Base-by-base conservation (phyloP, 2,329 filamentous ascomycete genomes). In the Fusarium succisae region DNA sequence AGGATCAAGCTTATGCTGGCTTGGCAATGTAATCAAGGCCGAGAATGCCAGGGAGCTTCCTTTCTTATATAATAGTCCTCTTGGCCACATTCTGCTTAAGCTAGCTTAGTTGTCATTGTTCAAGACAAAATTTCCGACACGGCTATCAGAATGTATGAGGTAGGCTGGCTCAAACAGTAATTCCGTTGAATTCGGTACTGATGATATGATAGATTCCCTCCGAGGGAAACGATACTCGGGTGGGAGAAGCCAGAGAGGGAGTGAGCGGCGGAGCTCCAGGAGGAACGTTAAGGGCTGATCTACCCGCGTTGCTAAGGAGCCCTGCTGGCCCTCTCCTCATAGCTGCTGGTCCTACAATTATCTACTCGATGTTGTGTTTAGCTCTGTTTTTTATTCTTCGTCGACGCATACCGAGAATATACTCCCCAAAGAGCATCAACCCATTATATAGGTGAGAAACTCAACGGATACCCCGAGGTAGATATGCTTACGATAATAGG, bases 121-220 rank as follows among this genome's bases (percentile, higher is more conserved):
- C 26, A 17, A 48, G 9, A 28, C 0, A 48, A 3, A 3, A 15
- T 0, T 11, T 28, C 18, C 45, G 6, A 13, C 26, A 17, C 9
- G 17, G 1, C 9, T 17, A 22, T 11, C 9, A 30, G 3, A 48
- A 30, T 28, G 45, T 1, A 1, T 22, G 12, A 48, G 14, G 32
- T 48, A 48, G 2, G 20, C n/a, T 17, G 20, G 4, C 3, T 8
- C 26, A 10, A 11, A 22, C 6, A 9, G 9, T 3, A 22, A 28
- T 0, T 1, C 1, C 9, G 6, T 17, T 0, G 6, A 17, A 8
- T 3, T 22, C 3, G 2, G 4, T 28, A 48, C 14, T 48, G 3
- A 30, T 12, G 6, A 48, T 30, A 22, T 48, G 2, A 48, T 30
- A 48, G 45, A 0, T 4, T 30, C 3, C 9, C 13, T 3, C 2